Percentiles rank a stretch among this genome's conserved stretches.
These are phyloP conservation scores for Paramecium bursaria DNA, from an alignment of 73 alveolate genomes.

Conservation along the genomic window DNA sequence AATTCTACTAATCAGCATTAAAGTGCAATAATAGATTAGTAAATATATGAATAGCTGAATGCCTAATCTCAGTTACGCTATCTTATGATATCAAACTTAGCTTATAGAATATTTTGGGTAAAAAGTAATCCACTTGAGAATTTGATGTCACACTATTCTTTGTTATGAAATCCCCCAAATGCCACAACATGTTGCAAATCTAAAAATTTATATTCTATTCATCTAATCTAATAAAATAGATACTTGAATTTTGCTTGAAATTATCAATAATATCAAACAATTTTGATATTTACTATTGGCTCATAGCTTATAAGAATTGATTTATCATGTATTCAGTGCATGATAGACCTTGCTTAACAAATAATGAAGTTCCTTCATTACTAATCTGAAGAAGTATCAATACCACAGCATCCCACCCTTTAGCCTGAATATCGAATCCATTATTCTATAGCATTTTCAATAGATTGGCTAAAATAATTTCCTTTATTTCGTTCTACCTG, in stretches of 20 bases:
- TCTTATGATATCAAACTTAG: constrained; percentile 10
- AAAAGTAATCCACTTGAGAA: constrained; percentile 5
- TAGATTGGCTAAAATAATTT: constrained; percentile 7
- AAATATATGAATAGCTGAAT: constrained; percentile 56
- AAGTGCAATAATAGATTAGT: constrained; percentile 30
- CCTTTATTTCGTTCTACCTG: constrained; percentile 29
- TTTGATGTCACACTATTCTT: not conserved
- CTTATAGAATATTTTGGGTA: constrained; percentile 35
- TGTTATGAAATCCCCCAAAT: constrained; percentile 46
- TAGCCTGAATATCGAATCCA: constrained; percentile 14
- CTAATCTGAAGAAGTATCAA: constrained; percentile 4
- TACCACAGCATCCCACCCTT: constrained; percentile 56
- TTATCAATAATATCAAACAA: constrained; percentile 56
- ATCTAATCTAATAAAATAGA: not conserved
- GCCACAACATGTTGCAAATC: constrained; percentile 57
- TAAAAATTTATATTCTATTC: constrained; percentile 50
- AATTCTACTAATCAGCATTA: constrained; percentile 1
- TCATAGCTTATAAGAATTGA: constrained; percentile 16
- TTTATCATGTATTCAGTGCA: constrained; percentile 36
- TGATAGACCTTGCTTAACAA: constrained; percentile 34
- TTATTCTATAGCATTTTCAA: constrained; percentile 44
- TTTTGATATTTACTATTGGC: not conserved
- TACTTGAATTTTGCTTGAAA: constrained; percentile 55
- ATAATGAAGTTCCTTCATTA: constrained; percentile 13
- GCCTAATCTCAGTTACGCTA: constrained; percentile 41